Evolutionary conservation across 106 monocot species (phyloP), one percentile per base, ranked within the genome.

Genomic region (Amphibolis antarctica): DNA sequence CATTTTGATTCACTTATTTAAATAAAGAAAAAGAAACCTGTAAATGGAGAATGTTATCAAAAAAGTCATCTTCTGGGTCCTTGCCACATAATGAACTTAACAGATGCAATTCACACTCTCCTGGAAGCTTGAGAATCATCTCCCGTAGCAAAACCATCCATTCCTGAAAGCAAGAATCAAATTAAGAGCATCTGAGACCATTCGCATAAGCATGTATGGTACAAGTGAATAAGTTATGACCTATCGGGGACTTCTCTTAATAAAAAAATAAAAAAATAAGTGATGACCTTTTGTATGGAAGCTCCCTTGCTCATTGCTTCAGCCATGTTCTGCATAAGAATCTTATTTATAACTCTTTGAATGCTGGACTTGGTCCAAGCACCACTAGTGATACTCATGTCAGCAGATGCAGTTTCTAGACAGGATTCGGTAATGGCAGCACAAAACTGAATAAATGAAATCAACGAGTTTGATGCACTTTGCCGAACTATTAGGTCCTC

Each of bases 11-110:
- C 12, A 28, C 7, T 22, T 21, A 13, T 13, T 45, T 25, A 25
- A 63, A 45, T 19, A 25, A 1, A 63, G n/a, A 49, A 69, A 49
- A 30, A 64, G 10, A 66, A 73, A 89, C 93, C 84, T 96, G 89
- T 61, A 96, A 77, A 64, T 96, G 89, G 72, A 85, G 68, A 62
- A 96, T 96, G 44, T 96, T 96, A 27, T 78, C 75, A 48, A 96
- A 96, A 71, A 96, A 96, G 69, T 96, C 96, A 0, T 60, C 66
- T 81, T 96, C 89, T 12, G 70, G 66, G 78, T 90, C 90, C 53
- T 86, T 80, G 63, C 74, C 79, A 57, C 78, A 84, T 22, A 96
- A 66, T 49, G 76, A 52, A 46, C 64, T 82, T 19, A 85, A 79
- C 28, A 84, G 74, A 66, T 30, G 61, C 43, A 96, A 69, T 17